Conservation (phyloP, 495 filamentous ascomycete species). For the Penicillium macrosclerotiorum region DNA sequence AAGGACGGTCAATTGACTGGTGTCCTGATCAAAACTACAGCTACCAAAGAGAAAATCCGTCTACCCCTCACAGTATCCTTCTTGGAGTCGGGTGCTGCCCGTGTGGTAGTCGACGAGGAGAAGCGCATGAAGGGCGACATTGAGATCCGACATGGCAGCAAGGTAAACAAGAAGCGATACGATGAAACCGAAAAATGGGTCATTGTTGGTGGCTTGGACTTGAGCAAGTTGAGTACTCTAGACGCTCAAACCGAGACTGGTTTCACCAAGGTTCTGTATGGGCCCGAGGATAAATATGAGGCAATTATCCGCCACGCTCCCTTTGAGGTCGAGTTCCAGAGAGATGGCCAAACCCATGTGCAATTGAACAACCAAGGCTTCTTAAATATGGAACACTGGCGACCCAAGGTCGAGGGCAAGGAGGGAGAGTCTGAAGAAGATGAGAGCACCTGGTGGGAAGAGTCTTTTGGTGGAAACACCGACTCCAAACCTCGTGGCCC, state of each 20-base stretch:
- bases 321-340: slow-evolving; percentile 80
- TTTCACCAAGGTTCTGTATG: slow-evolving; percentile 76
- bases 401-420: slow-evolving; percentile 74
- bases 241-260: slow-evolving; percentile 55
- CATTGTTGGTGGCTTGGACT: slow-evolving; percentile 72
- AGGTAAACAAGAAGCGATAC: slow-evolving; percentile 85
- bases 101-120: slow-evolving; percentile 88
- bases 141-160: slow-evolving; percentile 78
- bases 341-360: slow-evolving; percentile 78
- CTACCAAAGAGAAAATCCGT: slow-evolving; percentile 62
- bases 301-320: slow-evolving; percentile 79
- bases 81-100: slow-evolving; percentile 79
- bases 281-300: slow-evolving; percentile 70
- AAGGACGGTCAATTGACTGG: slow-evolving; percentile 78
- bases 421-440: slow-evolving; percentile 55
- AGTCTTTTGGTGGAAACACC: slow-evolving; percentile 89
- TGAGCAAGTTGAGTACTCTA: slow-evolving; percentile 65
- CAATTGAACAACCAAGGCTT: slow-evolving; percentile 84
- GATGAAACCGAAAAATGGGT: slow-evolving; percentile 87
- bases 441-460: slow-evolving; percentile 96
- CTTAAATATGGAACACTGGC: slow-evolving; percentile 94
- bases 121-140: slow-evolving; percentile 86
- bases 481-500: slow-evolving; percentile 89
- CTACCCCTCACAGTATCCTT: slow-evolving; percentile 86
- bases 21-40: slow-evolving; percentile 71